Conservation (phyloP, 495 filamentous ascomycete genomes). For the Tuber umbilicatum region DNA sequence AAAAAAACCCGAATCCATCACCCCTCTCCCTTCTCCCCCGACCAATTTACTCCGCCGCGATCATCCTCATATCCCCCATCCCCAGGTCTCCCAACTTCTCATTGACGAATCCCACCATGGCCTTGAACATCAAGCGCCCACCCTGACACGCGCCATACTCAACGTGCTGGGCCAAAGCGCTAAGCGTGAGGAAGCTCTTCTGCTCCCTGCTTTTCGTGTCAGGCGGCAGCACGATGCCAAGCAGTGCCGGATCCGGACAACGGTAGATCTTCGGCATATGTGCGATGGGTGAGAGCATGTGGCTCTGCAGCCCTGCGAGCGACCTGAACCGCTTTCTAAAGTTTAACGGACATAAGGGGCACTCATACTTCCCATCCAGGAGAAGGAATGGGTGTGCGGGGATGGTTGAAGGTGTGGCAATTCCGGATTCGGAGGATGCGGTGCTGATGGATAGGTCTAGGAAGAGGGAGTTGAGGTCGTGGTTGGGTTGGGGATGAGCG, state of each 20-base stretch:
- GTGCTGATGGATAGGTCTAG: background rate
- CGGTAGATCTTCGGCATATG: constrained; percentile 31
- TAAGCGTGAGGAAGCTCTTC: constrained; percentile 24
- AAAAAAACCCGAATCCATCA: background rate
- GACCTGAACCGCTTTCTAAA: background rate
- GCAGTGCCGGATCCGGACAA: constrained; percentile 10
- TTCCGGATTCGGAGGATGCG: constrained; percentile 15
- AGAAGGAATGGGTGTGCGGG: constrained; percentile 6
- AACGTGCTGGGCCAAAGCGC: constrained; percentile 26
- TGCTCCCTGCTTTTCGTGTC: background rate
- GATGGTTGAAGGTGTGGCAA: constrained; percentile 14
- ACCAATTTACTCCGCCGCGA: background rate
- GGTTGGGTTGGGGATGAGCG: background rate
- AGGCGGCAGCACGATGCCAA: background rate
- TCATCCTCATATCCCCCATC: constrained; percentile 13
- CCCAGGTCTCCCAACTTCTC: constrained; percentile 24
- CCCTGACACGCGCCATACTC: constrained; percentile 28
- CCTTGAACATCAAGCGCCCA: constrained; percentile 21
- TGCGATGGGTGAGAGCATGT: constrained; percentile 14
- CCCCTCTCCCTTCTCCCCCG: background rate
- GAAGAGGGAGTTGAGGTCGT: background rate
- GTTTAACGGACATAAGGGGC: constrained; percentile 17
- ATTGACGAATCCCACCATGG: constrained; percentile 24
- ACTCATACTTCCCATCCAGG: constrained; percentile 4
- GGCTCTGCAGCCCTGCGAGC: constrained; percentile 6